Evolutionary conservation across 441 rosid species (phyloP), one percentile per base, ranked within the genome.

Genomic region (Populus tomentosa): DNA sequence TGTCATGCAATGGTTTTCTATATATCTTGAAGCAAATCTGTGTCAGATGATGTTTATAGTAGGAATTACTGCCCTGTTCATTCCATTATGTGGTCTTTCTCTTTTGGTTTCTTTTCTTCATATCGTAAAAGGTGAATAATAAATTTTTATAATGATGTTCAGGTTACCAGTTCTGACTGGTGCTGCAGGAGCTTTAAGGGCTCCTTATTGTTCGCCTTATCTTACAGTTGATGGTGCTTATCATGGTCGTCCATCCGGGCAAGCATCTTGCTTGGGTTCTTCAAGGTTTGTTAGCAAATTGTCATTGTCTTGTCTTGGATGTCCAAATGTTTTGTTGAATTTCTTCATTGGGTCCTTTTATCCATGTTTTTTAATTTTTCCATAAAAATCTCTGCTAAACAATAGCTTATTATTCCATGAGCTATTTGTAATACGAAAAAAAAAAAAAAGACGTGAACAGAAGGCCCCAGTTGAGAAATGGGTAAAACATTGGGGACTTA

Each of bases 161-260:
- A 95, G 99, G 99, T 79, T 95, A 74, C 98, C 99, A 40, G 88
- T 95, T 83, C 79, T 95, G 69, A 81, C 98, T 56, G 94, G 97
- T 79, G 91, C 97, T 40, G 87, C 97, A 0, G 97, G 98, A 81
- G 90, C 94, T 70, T 83, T 95, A 78, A 95, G 97, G 65, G 88
- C 92, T 56, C 50, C 93, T 20, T 92, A 94, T 85, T 87, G 94
- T 85, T 79, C 98, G 28, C 95, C 95, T 36, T 93, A 93, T 82
- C 81, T 93, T 72, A 68, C 91, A 67, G 88, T 90, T 67, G 96
- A 92, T 83, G 92, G 94, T 84, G 78, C 93, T 80, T 90, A 91
- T 86, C 84, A 93, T 80, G 68, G 90, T 78, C 87, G 84, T 42
- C 84, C 89, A 11, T 76, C 86, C 1, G 91, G 83, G 33, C 92